Evolutionary conservation across 305 asterid species (phyloP), one percentile per base, ranked within the genome.

Genomic region (Fraxinus sp.): DNA sequence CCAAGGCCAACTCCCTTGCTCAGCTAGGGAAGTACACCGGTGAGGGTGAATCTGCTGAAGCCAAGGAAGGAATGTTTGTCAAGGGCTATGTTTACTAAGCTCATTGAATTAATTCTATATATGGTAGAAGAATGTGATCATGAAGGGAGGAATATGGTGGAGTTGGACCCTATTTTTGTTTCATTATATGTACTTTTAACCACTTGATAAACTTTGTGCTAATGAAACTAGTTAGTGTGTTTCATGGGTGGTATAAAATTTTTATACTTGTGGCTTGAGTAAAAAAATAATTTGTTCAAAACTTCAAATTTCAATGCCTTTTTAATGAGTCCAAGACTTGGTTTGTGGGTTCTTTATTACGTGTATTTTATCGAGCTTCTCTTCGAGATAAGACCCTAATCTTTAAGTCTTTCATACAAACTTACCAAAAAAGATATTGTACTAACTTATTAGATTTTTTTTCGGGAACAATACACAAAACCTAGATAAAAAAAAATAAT

Each of bases 1-100:
- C 98, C 74, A 90, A 89, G 84, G 92, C 97, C 73, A 94, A 94
- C 92, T 94, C 97, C 10, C 87, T 92, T 78, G 98, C 98, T 32
- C 98, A 94, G 89, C 98, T 90, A 8, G 96, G 98, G 11, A 92
- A 94, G 75, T 91, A 94, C 94, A 85, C 95, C 0, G 92, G 85
- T 4, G 98, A 89, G 79, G 96, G 97, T 18, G 98, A 94, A 78
- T 91, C 97, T 0, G 98, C 91, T 79, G 97, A 91, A 82, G 96
- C 98, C 83, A 94, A 90, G 87, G 59, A 92, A 84, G 97, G 92
- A 52, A 83, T 92, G 98, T 94, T 91, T 62, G 97, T 92, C 43
- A 92, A 92, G 88, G 94, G 92, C 81, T 90, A 94, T 82, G 84
- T 81, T 81, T 92, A 92, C 92, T 94, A 86, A 90, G 88, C 84